Conservation (phyloP, 306 rosid species). For the Fagus crenata region DNA sequence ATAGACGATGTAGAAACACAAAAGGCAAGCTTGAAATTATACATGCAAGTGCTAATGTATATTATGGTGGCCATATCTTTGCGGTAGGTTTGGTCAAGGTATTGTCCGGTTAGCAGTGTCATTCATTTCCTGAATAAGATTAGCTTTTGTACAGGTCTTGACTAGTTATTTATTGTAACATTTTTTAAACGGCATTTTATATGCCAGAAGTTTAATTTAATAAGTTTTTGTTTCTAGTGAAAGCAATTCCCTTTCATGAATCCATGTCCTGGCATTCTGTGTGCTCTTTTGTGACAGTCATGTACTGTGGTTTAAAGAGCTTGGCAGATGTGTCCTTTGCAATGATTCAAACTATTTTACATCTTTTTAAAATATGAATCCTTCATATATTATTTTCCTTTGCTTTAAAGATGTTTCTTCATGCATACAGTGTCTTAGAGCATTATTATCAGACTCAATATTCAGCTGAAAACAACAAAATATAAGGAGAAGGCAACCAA, state of each 20-base stretch:
- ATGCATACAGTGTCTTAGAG: too few relatives aligned
- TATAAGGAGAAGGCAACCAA: too few relatives aligned
- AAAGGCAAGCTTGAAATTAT: background rate
- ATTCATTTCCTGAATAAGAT: conserved; percentile 39
- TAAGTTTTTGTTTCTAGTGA: background rate
- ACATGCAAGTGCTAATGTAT: conserved; percentile 13
- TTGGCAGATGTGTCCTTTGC: too few relatives aligned
- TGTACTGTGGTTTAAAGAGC: background rate
- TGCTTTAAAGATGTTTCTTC: too few relatives aligned
- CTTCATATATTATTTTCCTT: too few relatives aligned
- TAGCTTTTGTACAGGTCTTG: conserved; percentile 34
- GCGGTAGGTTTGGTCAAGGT: conserved; percentile 24
- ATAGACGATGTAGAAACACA: conserved; percentile 9
- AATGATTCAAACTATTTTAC: too few relatives aligned
- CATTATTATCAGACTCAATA: too few relatives aligned
- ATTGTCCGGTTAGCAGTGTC: conserved; percentile 17
- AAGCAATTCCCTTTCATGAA: too few relatives aligned
- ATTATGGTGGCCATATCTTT: conserved; percentile 29
- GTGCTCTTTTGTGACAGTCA: background rate
- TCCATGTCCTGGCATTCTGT: too few relatives aligned
- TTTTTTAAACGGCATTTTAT: conserved; percentile 16
- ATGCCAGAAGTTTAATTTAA: conserved; percentile 14
- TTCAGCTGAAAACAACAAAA: too few relatives aligned
- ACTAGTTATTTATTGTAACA: background rate
- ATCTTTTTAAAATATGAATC: too few relatives aligned